Percentiles rank a stretch among this genome's conserved stretches.
Evolutionary conservation across 768 basidiomycete genomes (phyloP).

Genomic region (Pleurotus cornucopiae): DNA sequence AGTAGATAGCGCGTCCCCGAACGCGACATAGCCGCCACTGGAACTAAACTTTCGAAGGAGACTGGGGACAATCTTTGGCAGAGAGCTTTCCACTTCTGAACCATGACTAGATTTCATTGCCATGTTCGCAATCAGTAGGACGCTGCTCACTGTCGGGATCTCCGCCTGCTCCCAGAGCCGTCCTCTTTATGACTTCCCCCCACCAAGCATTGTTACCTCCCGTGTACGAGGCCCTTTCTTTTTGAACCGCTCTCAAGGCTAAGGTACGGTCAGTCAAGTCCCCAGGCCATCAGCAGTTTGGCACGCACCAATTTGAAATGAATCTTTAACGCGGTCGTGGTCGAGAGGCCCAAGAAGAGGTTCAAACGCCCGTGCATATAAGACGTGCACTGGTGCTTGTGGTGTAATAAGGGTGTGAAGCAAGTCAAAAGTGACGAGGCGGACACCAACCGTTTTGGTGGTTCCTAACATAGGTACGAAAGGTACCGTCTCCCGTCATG

Average conservation of each 20-base stretch:
- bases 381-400: slow-evolving; percentile 61
- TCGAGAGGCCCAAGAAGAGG: slow-evolving; percentile 63
- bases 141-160: slow-evolving; percentile 42
- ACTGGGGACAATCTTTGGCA: slow-evolving; percentile 51
- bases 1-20: slow-evolving; percentile 44
- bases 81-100: slow-evolving; percentile 48
- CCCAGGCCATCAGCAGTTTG: background rate
- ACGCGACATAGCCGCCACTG: slow-evolving; percentile 61
- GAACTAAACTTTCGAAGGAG: slow-evolving; percentile 72
- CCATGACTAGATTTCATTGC: background rate
- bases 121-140: no score
- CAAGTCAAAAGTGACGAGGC: slow-evolving; percentile 75
- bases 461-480: no score
- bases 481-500: no score
- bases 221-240: slow-evolving; percentile 52
- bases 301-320: slow-evolving; percentile 56
- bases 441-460: slow-evolving; percentile 31
- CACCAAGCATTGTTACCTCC: slow-evolving; percentile 61
- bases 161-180: slow-evolving; percentile 74
- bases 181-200: slow-evolving; percentile 70
- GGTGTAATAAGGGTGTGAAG: slow-evolving; percentile 73
- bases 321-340: slow-evolving; percentile 44
- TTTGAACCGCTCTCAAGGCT: slow-evolving; percentile 47
- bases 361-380: slow-evolving; percentile 60
- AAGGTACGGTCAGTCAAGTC: slow-evolving; percentile 5